These are phyloP conservation scores for Pyrus communis DNA, from an alignment of 306 rosid species.

Conservation along the genomic window DNA sequence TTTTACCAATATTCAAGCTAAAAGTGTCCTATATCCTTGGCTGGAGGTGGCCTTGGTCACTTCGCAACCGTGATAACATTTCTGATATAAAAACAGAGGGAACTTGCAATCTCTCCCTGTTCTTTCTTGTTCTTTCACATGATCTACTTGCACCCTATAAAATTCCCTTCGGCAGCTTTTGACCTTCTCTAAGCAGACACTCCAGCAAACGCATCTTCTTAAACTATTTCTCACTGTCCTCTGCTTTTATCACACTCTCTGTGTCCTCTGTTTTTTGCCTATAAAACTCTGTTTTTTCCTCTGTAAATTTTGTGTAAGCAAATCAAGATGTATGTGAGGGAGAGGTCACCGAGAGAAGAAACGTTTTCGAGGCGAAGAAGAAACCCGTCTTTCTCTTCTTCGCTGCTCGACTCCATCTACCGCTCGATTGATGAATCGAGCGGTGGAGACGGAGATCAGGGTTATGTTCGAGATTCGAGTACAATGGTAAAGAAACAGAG, in stretches of 20 bases:
- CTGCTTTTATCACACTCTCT: not conserved
- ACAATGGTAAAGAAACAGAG: conserved; percentile 19
- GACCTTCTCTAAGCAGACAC: conserved; percentile 46
- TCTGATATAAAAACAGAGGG: not conserved
- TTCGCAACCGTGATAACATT: too few relatives aligned
- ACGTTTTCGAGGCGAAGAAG: conserved; percentile 49
- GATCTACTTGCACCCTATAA: conserved; percentile 33
- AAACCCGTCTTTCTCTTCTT: conserved; percentile 64
- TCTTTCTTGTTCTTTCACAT: conserved; percentile 31
- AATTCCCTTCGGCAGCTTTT: conserved; percentile 37
- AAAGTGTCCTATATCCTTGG: too few relatives aligned
- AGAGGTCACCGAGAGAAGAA: conserved; percentile 17
- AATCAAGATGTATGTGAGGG: conserved; percentile 26
- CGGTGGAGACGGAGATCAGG: conserved; percentile 17
- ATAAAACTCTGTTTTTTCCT: conserved; percentile 14
- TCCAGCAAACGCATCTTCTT: conserved; percentile 33
- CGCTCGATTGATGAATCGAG: conserved; percentile 48
- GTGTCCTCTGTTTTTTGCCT: not conserved
- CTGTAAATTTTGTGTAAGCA: not conserved
- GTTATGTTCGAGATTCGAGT: conserved; percentile 7
- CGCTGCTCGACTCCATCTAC: conserved; percentile 51
- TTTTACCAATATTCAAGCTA: too few relatives aligned
- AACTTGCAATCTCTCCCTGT: not conserved
- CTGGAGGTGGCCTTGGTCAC: too few relatives aligned
- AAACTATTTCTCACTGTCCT: conserved; percentile 3